Percentiles rank a stretch among this genome's conserved stretches.
Conservation (phyloP, 2,329 filamentous ascomycete genomes). For the Bimuria novae-zelandiae region DNA sequence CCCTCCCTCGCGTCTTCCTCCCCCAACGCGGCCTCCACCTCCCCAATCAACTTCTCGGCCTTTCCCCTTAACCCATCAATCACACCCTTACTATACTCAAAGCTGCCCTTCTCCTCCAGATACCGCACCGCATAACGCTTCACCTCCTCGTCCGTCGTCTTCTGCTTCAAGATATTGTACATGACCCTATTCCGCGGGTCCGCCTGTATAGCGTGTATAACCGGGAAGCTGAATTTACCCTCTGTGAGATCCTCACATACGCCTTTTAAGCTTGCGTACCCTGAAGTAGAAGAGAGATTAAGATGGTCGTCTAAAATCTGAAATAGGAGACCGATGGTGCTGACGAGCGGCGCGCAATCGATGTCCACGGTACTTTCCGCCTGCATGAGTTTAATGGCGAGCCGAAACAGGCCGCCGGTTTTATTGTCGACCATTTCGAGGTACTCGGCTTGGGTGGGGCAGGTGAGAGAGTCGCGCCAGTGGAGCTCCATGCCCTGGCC, state of each 20-base stretch:
- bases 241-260: slow-evolving; percentile 95
- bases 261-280: slow-evolving; percentile 86
- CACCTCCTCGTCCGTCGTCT: slow-evolving; percentile 81
- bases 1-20: slow-evolving; percentile 42
- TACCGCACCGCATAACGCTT: slow-evolving; percentile 90
- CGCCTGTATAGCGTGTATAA: slow-evolving; percentile 88
- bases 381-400: slow-evolving; percentile 88
- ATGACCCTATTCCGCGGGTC: slow-evolving; percentile 76
- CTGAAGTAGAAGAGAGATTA: slow-evolving; percentile 66
- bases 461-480: slow-evolving; percentile 84
- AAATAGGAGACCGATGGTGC: slow-evolving; percentile 82
- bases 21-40: slow-evolving; percentile 45
- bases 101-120: slow-evolving; percentile 88
- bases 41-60: slow-evolving; percentile 49
- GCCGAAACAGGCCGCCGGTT: slow-evolving; percentile 82
- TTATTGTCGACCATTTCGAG: slow-evolving; percentile 95
- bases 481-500: slow-evolving; percentile 92
- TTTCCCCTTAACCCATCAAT: slow-evolving; percentile 52
- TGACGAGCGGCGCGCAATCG: slow-evolving; percentile 83
- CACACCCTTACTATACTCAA: slow-evolving; percentile 77
- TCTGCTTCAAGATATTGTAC: slow-evolving; percentile 90
- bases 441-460: slow-evolving; percentile 85
- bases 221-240: slow-evolving; percentile 94
- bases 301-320: slow-evolving; percentile 94
- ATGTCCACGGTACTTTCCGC: slow-evolving; percentile 62